Base-by-base conservation (phyloP, 2,329 filamentous ascomycete species). In the Exophiala sideris region DNA sequence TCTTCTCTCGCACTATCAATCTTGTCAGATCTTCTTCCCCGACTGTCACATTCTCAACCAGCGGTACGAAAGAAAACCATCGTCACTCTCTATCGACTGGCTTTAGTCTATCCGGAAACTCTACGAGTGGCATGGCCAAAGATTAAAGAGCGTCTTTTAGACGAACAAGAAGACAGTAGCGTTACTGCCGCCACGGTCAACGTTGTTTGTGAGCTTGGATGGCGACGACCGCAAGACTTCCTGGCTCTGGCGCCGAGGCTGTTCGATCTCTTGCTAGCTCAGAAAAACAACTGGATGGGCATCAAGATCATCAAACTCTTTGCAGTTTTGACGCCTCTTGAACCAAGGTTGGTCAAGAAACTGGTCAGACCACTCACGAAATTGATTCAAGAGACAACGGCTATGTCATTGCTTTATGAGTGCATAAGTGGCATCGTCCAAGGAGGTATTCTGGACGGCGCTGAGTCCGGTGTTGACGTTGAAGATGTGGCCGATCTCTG, bases 221-320 rank as follows among this genome's bases (percentile, higher is more conserved):
- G 92, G 89, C 83, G 94, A 63, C 81, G 94, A 62, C 94, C 94
- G 3, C 87, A 92, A 62, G 94, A 99, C 71, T 97, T 97, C 64
- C 77, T 99, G 29, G 89, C 94, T 11, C 78, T 99, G 29, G 94
- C 94, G 0, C 94, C 94, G 7, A 81, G 94, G 54, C 73, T 99
- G 21, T 99, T 97, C 65, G 91, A 96, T 67, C 79, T 99, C 14
- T 76, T 99, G 21, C 91, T 96, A 10, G 88, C 95, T 57, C 87
- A 91, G 52, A 88, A 88, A 35, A 97, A 99, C 72, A 99, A 99
- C 71, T 99, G 94, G 94, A 97, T 99, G 92, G 91, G 91, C 55
- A 99, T 99, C 69, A 99, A 99, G 70, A 83, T 99, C 59, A 97
- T 99, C 70, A 99, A 99, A 73, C 80, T 99, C 88, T 99, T 99